Base-by-base conservation (phyloP, 1,139 yeast genomes). In the Zygosaccharomyces pseudobailii region DNA sequence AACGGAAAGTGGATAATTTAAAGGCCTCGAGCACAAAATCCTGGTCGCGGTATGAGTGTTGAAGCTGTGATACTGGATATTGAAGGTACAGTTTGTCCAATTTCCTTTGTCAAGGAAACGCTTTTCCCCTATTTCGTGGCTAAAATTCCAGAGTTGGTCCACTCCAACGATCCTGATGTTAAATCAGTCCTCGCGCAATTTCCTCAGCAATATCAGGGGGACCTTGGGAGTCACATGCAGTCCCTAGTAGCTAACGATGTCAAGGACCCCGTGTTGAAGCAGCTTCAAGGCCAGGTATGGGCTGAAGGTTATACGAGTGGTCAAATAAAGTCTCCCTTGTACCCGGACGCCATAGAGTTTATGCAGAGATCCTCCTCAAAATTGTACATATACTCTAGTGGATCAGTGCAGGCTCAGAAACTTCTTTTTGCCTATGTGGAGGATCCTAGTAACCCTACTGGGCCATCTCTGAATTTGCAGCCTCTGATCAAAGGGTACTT, bases 71-170 rank as follows among this genome's bases (percentile, higher is more conserved):
- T 48, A 36, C 70, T 87, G 8, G 97, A 88, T 57, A 87, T 88
- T 24, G 97, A 90, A 63, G 97, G 97, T 19, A 89, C 97, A 0
- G 80, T 90, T 21, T 89, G 97, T 62, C 90, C 96, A 3, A 88
- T 89, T 30, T 75, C 89, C 0, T 89, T 88, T 60, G 97, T 89
- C 35, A 85, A 86, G 59, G 90, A 86, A 33, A 71, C 70, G 3
- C 70, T 89, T 37, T 84, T 79, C 58, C 79, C 80, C 2, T 70
- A 66, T 48, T 76, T 76, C 52, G 55, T 73, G 6, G 39, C 53
- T 4, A 58, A 71, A 41, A 52, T 73, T 6, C 51, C 53, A 19
- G 43, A 45, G n/a, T 24, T 58, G 25, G 46, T 49, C 24, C 36
- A 38, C 8, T 46, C 48, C 22, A 24, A 37, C 25, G 51, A 55